Evolutionary conservation across 208 protist species (phyloP).

Genomic region (Leptomonas pyrrhocoris): DNA sequence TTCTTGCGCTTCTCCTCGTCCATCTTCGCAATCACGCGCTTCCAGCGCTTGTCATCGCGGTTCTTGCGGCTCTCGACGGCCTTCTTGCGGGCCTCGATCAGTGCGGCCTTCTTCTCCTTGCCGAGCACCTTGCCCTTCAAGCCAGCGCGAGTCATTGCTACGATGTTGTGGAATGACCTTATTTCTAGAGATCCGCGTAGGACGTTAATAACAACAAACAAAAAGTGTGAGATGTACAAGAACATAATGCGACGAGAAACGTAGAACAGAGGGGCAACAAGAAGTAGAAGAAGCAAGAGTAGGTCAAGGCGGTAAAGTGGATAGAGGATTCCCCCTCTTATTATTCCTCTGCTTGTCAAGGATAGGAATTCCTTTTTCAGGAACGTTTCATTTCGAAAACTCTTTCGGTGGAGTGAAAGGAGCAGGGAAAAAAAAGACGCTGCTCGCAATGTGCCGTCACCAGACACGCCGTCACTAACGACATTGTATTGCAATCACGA

Average conservation of each 20-base stretch:
- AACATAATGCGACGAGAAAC: background rate
- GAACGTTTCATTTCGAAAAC: too few relatives aligned
- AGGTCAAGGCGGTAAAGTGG: too few relatives aligned
- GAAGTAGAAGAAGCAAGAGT: too few relatives aligned
- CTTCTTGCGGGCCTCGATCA: conserved; percentile 81
- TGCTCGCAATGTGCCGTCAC: too few relatives aligned
- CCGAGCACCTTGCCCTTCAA: conserved; percentile 84
- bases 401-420: too few relatives aligned
- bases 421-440: too few relatives aligned
- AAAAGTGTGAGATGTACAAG: background rate
- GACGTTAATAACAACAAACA: too few relatives aligned
- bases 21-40: conserved; percentile 89
- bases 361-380: too few relatives aligned
- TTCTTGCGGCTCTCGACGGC: conserved; percentile 70
- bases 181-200: conserved; percentile 4
- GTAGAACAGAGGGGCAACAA: background rate
- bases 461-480: too few relatives aligned
- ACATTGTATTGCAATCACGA: too few relatives aligned
- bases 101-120: conserved; percentile 83
- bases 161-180: conserved; percentile 19
- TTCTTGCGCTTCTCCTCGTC: conserved; percentile 83
- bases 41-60: conserved; percentile 89
- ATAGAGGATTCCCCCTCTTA: too few relatives aligned
- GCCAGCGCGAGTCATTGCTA: conserved; percentile 74
- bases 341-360: too few relatives aligned